Evolutionary conservation across 257 asterid genomes (phyloP).

Genomic region (Hygrophila difformis): DNA sequence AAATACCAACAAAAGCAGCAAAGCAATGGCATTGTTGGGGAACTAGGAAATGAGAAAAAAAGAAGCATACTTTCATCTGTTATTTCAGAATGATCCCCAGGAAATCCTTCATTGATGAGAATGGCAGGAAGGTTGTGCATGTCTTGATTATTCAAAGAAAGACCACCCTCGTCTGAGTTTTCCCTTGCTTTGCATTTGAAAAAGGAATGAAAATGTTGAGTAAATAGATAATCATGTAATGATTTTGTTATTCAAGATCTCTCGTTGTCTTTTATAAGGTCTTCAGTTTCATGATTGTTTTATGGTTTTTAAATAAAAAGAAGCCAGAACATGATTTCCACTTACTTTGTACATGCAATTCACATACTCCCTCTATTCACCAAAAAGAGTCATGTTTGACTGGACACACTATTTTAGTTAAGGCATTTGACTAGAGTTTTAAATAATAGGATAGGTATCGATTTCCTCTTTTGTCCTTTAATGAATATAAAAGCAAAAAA

Average conservation of each 20-base stretch:
- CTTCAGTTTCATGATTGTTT: neutral
- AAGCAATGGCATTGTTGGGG: neutral
- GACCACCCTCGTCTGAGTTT: constrained; percentile 27
- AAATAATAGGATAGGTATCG: too few species aligned
- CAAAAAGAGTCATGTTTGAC: too few species aligned
- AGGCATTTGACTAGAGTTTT: too few species aligned
- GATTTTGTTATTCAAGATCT: constrained; percentile 11
- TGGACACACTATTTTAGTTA: too few species aligned
- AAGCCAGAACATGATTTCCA: too few species aligned
- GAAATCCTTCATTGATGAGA: constrained; percentile 20
- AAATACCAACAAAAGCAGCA: too few species aligned
- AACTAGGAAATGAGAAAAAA: constrained; percentile 18
- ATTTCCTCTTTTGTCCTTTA: too few species aligned
- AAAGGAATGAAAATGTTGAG: constrained; percentile 8
- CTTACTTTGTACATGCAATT: too few species aligned
- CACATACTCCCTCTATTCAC: too few species aligned
- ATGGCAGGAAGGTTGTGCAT: constrained; percentile 18
- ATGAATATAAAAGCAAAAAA: too few species aligned
- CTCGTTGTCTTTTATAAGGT: neutral
- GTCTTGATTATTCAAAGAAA: neutral
- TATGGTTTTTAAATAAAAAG: too few species aligned
- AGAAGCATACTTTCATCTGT: constrained; percentile 43
- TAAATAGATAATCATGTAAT: neutral
- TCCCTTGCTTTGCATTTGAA: constrained; percentile 36
- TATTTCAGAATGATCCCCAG: constrained; percentile 25